phyloP scores from a whole-genome alignment of 148 eudicot species.

The Mesembryanthemum crystallinum region DNA sequence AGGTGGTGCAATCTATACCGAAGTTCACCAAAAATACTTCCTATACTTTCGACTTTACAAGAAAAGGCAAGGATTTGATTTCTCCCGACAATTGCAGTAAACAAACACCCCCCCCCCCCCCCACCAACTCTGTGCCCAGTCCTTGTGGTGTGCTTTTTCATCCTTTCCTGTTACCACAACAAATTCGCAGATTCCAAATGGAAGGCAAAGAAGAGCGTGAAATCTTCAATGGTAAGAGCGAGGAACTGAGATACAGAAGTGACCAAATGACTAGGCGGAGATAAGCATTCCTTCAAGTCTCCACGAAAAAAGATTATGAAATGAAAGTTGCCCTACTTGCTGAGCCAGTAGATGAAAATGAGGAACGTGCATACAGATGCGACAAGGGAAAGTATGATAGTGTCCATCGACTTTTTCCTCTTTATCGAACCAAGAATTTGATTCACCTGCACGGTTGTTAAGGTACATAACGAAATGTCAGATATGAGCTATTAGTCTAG shows the following conservation, averaged over 20 bases:
- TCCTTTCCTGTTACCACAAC: conserved; percentile 10
- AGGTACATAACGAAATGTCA: conserved; percentile 8
- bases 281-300: conserved; percentile 7
- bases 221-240: conserved; percentile 2
- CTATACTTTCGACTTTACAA: conserved; percentile 29
- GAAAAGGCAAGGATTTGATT: neutral
- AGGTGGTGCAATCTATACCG: conserved; percentile 15
- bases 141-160: conserved; percentile 8
- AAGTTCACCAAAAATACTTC: conserved; percentile 19
- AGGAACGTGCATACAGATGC: conserved; percentile 94
- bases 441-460: conserved; percentile 63
- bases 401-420: conserved; percentile 98
- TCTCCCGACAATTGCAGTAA: conserved; percentile 16
- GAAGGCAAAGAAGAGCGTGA: conserved; percentile 16
- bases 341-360: conserved; percentile 87
- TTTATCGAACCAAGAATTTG: conserved; percentile 79
- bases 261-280: conserved; percentile 4
- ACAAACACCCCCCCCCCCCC: too few species aligned
- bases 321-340: conserved; percentile 45
- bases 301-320: conserved; percentile 18
- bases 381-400: conserved; percentile 85
- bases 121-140: conserved; percentile 1
- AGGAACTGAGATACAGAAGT: neutral
- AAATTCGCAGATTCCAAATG: conserved; percentile 12
- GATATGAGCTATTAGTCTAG: neutral